A percentile compares a stretch with the other conserved stretches of the same genome.
Evolutionary conservation across 2,329 filamentous ascomycete genomes (phyloP).

Genomic region (Phialophora verrucosa): DNA sequence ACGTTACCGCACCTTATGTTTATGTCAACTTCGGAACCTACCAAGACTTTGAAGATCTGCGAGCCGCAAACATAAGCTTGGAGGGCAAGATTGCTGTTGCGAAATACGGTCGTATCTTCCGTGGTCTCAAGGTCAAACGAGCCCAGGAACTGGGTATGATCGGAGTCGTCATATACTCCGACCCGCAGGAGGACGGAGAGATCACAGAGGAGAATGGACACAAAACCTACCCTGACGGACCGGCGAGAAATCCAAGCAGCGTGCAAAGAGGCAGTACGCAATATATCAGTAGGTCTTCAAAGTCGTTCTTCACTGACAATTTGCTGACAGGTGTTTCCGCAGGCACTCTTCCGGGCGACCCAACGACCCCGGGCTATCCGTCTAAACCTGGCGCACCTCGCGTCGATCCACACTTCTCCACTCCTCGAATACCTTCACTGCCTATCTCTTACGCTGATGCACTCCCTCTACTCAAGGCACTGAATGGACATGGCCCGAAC

Average conservation of each 20-base stretch:
- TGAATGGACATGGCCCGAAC: conserved; percentile 86
- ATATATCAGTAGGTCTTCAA: conserved; percentile 69
- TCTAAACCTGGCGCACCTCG: conserved; percentile 88
- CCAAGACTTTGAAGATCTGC: conserved; percentile 80
- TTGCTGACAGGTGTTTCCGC: conserved; percentile 35
- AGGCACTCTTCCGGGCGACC: conserved; percentile 71
- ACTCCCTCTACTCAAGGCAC: conserved; percentile 81
- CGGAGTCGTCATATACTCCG: conserved; percentile 81
- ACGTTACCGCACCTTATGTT: conserved; percentile 85
- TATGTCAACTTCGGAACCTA: conserved; percentile 93
- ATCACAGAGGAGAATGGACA: conserved; percentile 82
- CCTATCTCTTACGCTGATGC: conserved; percentile 90
- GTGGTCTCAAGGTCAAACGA: conserved; percentile 89
- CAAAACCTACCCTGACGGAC: conserved; percentile 79
- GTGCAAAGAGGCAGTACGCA: conserved; percentile 89
- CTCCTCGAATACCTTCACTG: conserved; percentile 85
- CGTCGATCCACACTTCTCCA: conserved; percentile 69
- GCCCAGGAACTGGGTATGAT: conserved; percentile 90
- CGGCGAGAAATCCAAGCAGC: conserved; percentile 83
- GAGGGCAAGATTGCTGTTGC: conserved; percentile 84
- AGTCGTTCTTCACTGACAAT: conserved; percentile 15
- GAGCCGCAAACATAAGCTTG: conserved; percentile 74
- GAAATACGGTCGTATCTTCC: conserved; percentile 85
- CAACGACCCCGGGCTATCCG: conserved; percentile 91
- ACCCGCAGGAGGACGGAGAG: conserved; percentile 86